Percentiles rank a stretch among this genome's conserved stretches.
phyloP scores from a whole-genome alignment of 179 eudicot species.

The Silene coronaria region DNA sequence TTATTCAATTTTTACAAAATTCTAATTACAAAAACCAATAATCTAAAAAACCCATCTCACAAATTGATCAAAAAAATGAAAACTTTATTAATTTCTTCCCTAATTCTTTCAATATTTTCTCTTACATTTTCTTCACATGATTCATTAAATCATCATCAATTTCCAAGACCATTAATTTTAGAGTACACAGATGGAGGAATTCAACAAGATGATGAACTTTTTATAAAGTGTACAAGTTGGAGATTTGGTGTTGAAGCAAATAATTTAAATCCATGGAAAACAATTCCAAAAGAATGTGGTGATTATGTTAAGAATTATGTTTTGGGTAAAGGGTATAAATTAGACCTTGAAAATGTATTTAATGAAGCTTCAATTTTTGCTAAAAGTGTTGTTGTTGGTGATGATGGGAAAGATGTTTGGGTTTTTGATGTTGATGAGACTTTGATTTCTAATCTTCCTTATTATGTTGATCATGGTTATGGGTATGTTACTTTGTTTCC shows the following conservation, averaged over 20 bases:
- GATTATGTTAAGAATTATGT: conserved; percentile 66
- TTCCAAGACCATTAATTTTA: conserved; percentile 59
- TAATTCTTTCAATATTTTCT: conserved; percentile 14
- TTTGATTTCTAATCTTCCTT: conserved; percentile 80
- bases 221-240: conserved; percentile 70
- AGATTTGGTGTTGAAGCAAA: conserved; percentile 78
- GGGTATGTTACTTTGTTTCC: conserved; percentile 45
- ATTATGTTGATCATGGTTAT: conserved; percentile 69
- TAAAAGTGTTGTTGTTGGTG: conserved; percentile 35
- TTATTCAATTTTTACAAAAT: not conserved
- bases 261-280: conserved; percentile 75
- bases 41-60: conserved; percentile 9
- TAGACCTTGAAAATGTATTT: conserved; percentile 61
- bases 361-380: conserved; percentile 57
- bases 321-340: conserved; percentile 40
- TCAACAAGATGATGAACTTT: conserved; percentile 26
- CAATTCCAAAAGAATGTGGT: conserved; percentile 64
- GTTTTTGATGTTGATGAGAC: conserved; percentile 90
- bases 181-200: conserved; percentile 36
- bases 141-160: conserved; percentile 17
- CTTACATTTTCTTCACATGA: conserved; percentile 23
- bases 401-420: conserved; percentile 74
- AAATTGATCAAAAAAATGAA: conserved; percentile 17
- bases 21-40: not conserved
- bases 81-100: conserved; percentile 12